Evolutionary conservation across 257 asterid genomes (phyloP), one percentile per base, ranked within the genome.

Genomic region (Nyctanthes arbortristis): DNA sequence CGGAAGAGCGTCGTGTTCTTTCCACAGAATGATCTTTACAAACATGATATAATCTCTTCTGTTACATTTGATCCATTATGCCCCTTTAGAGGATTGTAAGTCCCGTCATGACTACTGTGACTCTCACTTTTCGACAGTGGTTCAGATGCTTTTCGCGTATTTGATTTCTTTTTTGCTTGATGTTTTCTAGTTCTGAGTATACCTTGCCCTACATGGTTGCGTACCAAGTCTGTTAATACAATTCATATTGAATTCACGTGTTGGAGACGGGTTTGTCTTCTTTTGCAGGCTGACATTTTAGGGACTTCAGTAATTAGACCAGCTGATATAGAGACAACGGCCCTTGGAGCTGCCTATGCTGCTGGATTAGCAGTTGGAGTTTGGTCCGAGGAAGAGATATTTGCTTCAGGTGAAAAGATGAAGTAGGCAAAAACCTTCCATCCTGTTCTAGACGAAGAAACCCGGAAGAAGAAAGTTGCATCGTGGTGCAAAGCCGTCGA

Each of bases 261-360:
- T 16, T 3, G 14, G 54, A 43, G n/a, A 14, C 9, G 24, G 22
- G 0, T 7, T 4, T 24, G 54, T 64, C 16, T 1, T 36, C 7
- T 33, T 52, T 43, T 45, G 71, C 80, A 91, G 97, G 97, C 97
- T 0, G 96, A 91, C 73, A 63, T 92, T 79, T 73, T 92, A 57
- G 98, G 98, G 40, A 84, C 22, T 32, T 84, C 98, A 0, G 98
- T 92, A 6, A 88, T 88, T 59, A 82, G 98, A 52, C 98, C 98
- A 33, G 92, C 84, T 34, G 91, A 92, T 75, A 88, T 80, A 56
- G 99, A 91, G 82, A 94, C 99, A 0, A 91, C 99, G 1, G 99
- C 97, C 8, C 96, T 91, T 33, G 99, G 99, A 39, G 99, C 97
- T 1, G 99, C 97, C 31, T 94, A 83, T 31, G 99, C 96, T 32